Base-by-base conservation (phyloP, 2,329 filamentous ascomycete genomes). In the Taxawa tesnikishii region DNA sequence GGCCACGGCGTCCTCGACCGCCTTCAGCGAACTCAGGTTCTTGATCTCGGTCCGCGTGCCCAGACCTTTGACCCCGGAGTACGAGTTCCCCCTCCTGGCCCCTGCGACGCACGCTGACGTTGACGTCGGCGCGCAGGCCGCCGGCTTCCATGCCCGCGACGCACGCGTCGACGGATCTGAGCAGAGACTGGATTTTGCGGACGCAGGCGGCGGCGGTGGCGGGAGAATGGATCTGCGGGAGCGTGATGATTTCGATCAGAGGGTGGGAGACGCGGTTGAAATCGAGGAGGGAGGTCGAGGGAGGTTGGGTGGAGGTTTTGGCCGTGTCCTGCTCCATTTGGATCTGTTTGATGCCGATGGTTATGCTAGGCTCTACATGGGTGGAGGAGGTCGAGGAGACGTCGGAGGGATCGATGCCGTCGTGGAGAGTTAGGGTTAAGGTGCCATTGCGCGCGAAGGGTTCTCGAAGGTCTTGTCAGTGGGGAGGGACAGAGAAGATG, bases 291-390 rank as follows among this genome's bases (percentile, higher is more conserved):
- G 87, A 76, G 4, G 72, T 71, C 9, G 72, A 75, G 9, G 73
- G 75, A 2, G 80, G 73, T 44, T 88, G 78, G 16, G 83, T 77
- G 24, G 87, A 70, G 1, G 88, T 94, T 58, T 96, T 96, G 43
- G 87, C 90, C 1, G 90, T 96, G 54, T 98, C 90, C 58, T 98
- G 90, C 60, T 98, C 90, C 63, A 98, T 78, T 58, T 98, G 90
- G 6, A 98, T 71, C 56, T 96, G 90, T 55, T 90, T 82, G 50
- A 98, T 93, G 17, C 81, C 78, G 30, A 98, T 69, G 0, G 63
- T 67, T 13, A 94, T 59, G 13, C 65, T 59, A 12, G 76, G 65
- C 1, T 78, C 79, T n/a, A n/a, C n/a, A n/a, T n/a, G n/a, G n/a
- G n/a, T n/a, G 46, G 87, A 79, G 46, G 83, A 72, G 1, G 43